Conservation (phyloP, 257 asterid genomes). For the Thymus quinquecostatus region DNA sequence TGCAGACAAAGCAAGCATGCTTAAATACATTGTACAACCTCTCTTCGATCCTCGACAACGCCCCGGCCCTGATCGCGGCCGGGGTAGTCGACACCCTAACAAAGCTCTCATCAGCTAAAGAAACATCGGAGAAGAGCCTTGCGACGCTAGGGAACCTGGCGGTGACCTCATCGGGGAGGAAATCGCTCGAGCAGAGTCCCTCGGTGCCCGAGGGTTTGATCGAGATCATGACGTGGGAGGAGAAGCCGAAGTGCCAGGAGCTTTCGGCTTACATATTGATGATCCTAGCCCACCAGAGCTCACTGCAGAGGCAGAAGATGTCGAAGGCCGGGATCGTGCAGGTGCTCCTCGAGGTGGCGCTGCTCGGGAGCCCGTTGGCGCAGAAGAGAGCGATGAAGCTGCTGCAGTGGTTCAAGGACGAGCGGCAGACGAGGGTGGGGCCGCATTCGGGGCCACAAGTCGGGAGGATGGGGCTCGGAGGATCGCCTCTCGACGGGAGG, state of each 20-base stretch:
- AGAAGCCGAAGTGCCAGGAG: slow-evolving; percentile 74
- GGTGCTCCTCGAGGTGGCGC: slow-evolving; percentile 80
- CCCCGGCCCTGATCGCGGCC: slow-evolving; percentile 37
- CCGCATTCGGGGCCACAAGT: slow-evolving; percentile 90
- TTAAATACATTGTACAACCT: slow-evolving; percentile 59
- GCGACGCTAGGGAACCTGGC: slow-evolving; percentile 66
- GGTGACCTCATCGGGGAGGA: slow-evolving; percentile 63
- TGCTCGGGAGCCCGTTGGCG: slow-evolving; percentile 80
- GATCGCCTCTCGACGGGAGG: slow-evolving; percentile 47
- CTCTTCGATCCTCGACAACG: slow-evolving; percentile 62
- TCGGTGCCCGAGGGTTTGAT: slow-evolving; percentile 66
- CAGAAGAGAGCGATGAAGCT: slow-evolving; percentile 83
- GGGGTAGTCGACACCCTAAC: slow-evolving; percentile 47
- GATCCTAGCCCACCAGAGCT: slow-evolving; percentile 87
- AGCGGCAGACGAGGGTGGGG: slow-evolving; percentile 65
- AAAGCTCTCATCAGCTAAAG: slow-evolving; percentile 43
- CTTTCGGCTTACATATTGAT: slow-evolving; percentile 69
- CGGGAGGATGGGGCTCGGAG: slow-evolving; percentile 38
- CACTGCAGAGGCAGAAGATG: slow-evolving; percentile 76
- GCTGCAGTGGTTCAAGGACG: slow-evolving; percentile 90
- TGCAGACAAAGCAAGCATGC: slow-evolving; percentile 52
- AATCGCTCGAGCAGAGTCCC: slow-evolving; percentile 55
- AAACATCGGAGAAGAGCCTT: slow-evolving; percentile 72
- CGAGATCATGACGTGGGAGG: slow-evolving; percentile 83
- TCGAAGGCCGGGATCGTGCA: slow-evolving; percentile 77